Conservation (phyloP, 768 basidiomycete species). For the Leccinum arenicola region DNA sequence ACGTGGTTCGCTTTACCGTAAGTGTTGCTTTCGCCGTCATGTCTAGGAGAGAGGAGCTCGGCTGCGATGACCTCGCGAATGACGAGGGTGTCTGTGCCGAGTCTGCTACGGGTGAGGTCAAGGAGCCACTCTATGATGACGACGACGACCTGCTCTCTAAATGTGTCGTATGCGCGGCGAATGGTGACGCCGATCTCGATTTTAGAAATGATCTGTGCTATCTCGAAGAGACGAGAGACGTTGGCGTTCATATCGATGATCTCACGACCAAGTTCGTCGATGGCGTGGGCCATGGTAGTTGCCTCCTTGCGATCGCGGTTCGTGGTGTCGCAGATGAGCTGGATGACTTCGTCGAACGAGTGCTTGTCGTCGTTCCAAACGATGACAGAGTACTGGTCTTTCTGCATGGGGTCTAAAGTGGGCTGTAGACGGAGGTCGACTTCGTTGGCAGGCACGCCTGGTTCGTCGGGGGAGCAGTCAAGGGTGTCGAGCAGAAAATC, state of each 20-base stretch:
- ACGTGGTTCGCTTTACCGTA: slow-evolving; percentile 38
- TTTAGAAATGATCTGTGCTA: slow-evolving; percentile 74
- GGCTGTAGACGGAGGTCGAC: slow-evolving; percentile 71
- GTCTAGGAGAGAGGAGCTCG: slow-evolving; percentile 63
- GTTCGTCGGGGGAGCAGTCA: slow-evolving; percentile 79
- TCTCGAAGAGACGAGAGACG: slow-evolving; percentile 59
- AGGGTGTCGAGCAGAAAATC: slow-evolving; percentile 84
- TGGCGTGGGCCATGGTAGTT: slow-evolving; percentile 47
- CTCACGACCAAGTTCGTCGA: slow-evolving; percentile 81
- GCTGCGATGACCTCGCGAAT: slow-evolving; percentile 72
- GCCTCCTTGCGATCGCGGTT: slow-evolving; percentile 57
- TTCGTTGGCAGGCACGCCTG: slow-evolving; percentile 61
- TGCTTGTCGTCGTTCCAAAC: slow-evolving; percentile 99
- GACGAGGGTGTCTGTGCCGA: slow-evolving; percentile 63
- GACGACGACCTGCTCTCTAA: slow-evolving; percentile 79
- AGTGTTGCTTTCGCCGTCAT: slow-evolving; percentile 43
- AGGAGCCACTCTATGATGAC: slow-evolving; percentile 86
- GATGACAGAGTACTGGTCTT: slow-evolving; percentile 77
- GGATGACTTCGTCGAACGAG: slow-evolving; percentile 83
- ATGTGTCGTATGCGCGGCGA: slow-evolving; percentile 82
- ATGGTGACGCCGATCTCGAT: slow-evolving; percentile 93
- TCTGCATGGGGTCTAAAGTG: slow-evolving; percentile 74
- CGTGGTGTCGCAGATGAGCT: slow-evolving; percentile 58
- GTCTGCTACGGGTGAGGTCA: slow-evolving; percentile 70
- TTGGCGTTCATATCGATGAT: slow-evolving; percentile 73